A percentile compares a stretch with the other conserved stretches of the same genome.
These are phyloP conservation scores for Microstroma glucosiphilum DNA, from an alignment of 1,284 basidiomycete species.

Conservation along the genomic window DNA sequence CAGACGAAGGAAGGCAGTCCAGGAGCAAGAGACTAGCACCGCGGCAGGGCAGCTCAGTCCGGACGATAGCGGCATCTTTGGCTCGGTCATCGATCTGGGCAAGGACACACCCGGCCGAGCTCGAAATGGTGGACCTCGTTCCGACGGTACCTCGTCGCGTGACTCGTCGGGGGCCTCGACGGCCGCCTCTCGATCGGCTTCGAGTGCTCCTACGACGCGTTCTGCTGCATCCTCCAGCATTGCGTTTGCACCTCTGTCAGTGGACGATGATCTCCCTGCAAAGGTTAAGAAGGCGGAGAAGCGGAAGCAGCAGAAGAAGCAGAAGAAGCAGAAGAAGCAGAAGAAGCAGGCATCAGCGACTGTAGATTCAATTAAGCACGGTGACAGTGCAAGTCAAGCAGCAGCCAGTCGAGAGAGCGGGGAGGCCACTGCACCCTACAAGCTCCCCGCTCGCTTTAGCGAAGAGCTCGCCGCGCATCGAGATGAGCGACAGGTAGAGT, in stretches of 20 bases:
- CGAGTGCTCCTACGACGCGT: background rate
- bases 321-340: slow-evolving; percentile 2
- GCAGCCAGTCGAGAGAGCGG: background rate
- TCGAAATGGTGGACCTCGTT: background rate
- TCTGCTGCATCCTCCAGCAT: background rate
- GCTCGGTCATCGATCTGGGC: background rate
- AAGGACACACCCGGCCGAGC: background rate
- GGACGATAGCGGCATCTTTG: background rate
- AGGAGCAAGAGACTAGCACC: background rate
- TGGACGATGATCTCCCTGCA: background rate
- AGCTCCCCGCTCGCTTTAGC: background rate
- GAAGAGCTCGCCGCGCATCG: slow-evolving; percentile 15
- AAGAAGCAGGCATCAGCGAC: background rate
- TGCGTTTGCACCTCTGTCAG: background rate
- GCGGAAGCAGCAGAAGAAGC: slow-evolving; percentile 4
- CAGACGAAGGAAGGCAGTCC: background rate
- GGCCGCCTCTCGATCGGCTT: background rate
- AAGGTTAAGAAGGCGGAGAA: slow-evolving; percentile 1
- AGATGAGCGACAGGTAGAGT: slow-evolving; percentile 41
- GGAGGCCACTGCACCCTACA: background rate
- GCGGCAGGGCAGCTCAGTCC: too few species aligned
- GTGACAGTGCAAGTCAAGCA: background rate
- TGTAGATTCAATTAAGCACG: too few species aligned
- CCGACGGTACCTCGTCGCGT: background rate
- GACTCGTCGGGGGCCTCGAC: background rate